Evolutionary conservation across 139 green algal genomes (phyloP), one percentile per base, ranked within the genome.

Genomic region (Volvox reticuliferus): DNA sequence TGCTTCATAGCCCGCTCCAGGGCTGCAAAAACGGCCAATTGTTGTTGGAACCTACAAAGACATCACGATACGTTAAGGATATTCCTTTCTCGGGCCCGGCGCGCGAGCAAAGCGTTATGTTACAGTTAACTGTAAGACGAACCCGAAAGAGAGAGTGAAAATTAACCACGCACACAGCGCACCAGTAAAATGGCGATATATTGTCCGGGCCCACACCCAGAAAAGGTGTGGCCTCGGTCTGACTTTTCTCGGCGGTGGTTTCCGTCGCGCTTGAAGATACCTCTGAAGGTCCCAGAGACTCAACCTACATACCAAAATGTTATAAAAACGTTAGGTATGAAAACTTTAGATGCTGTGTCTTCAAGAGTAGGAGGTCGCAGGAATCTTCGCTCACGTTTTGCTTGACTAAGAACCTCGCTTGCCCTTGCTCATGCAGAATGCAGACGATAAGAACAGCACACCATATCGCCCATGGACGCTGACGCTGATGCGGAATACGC

Each of bases 41-140:
- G 86, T 33, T 90, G 86, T 44, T 90, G 86, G 9, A 90, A 36
- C 86, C 86, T 90, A n/a, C 6, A 17, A 16, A 30, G 24, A 73
- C 65, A 73, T 55, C 9, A 55, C 44, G 44, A 55, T 14, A n/a
- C n/a, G n/a, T n/a, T n/a, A n/a, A n/a, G n/a, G n/a, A n/a, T n/a
- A n/a, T n/a, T n/a, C n/a, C n/a, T n/a, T n/a, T n/a, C n/a, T n/a
- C n/a, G n/a, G n/a, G n/a, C n/a, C n/a, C n/a, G n/a, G n/a, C n/a
- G n/a, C n/a, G n/a, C n/a, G n/a, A n/a, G n/a, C n/a, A n/a, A n/a
- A n/a, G 44, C 9, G 5, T 55, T 55, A 55, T 55, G 44, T 55
- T 55, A 55, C 44, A 55, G 44, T 55, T 55, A 55, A 14, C 9
- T 55, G 5, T 55, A 55, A 55, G 44, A 55, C 9, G 44, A 55